Base-by-base conservation (phyloP, 192 early-diverging fungal genomes). In the Chytriomyces confervae region DNA sequence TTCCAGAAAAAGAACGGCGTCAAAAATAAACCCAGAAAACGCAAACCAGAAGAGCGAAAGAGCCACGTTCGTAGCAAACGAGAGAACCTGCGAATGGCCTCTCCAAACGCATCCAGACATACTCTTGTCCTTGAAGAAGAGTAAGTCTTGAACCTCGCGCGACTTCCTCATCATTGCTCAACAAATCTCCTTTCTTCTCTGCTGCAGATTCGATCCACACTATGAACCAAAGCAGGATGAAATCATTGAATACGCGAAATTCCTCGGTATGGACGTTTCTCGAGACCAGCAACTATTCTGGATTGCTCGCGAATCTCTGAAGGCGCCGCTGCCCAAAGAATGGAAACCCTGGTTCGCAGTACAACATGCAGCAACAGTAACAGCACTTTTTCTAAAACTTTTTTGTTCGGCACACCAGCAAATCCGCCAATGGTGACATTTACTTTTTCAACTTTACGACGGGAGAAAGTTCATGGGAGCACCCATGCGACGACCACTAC, bases 401-500 rank as follows among this genome's bases (percentile, higher is more conserved):
- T 27, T 20, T 81, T 48, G 18, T 11, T 57, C 50, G 47, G 70
- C 20, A n/a, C 9, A 20, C 71, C 62, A 89, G 89, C 61, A 89
- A 91, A 81, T 91, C 88, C 1, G 89, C 86, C n/a, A 86, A 91
- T 67, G 85, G 84, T 18, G 89, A 91, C 66, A 86, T 91, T 75
- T 90, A 90, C 77, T 88, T 89, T 66, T 88, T 87, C 79, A 90
- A 90, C 67, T 90, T 90, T 69, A 73, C 75, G 36, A 90, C 87
- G 1, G 87, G 89, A 5, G 90, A 90, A 62, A 84, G 82, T 60
- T 90, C 89, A 1, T 91, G 90, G 90, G 90, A 91, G 60, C 90
- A 91, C 67, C 90, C 90, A 7, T 91, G 89, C 69, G 90, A 91
- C 73, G 90, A 91, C 27, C 83, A 91, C 50, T 91, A 89, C 75